Evolutionary conservation across 2,329 filamentous ascomycete genomes (phyloP).

Genomic region (Rutstroemia sp.): DNA sequence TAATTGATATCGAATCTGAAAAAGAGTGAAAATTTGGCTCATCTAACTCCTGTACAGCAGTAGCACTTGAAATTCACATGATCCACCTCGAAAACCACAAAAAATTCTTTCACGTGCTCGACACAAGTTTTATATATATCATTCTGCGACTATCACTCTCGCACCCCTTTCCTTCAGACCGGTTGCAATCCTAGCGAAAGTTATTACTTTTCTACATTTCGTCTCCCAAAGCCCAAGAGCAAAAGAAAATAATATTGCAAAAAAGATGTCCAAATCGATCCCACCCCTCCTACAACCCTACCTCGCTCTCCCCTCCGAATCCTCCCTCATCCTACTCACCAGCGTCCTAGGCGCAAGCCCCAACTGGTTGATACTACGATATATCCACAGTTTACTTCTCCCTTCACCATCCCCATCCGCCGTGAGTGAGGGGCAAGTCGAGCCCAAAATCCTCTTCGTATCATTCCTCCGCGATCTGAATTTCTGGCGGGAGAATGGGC

Average conservation of each 20-base stretch:
- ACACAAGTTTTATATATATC: too few species aligned
- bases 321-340: slow-evolving; percentile 59
- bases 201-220: too few species aligned
- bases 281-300: slow-evolving; percentile 60
- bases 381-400: slow-evolving; percentile 32
- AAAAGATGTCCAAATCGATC: slow-evolving; percentile 18
- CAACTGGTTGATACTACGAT: slow-evolving; percentile 58
- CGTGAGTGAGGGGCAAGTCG: slow-evolving; percentile 23
- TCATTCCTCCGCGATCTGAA: slow-evolving; percentile 73
- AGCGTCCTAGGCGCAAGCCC: slow-evolving; percentile 56
- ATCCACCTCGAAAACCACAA: too few species aligned
- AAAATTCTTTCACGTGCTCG: too few species aligned
- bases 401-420: neutral
- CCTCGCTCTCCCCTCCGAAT: slow-evolving; percentile 47
- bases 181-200: too few species aligned
- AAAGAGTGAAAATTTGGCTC: too few species aligned
- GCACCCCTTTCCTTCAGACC: too few species aligned
- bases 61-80: too few species aligned
- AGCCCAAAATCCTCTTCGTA: slow-evolving; percentile 60
- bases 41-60: too few species aligned
- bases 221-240: too few species aligned
- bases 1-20: too few species aligned
- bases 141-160: too few species aligned
- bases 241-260: slow-evolving; percentile 6
- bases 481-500: slow-evolving; percentile 70